Base-by-base conservation (phyloP, 78 protist genomes). In the Emiliania huxleyi region DNA sequence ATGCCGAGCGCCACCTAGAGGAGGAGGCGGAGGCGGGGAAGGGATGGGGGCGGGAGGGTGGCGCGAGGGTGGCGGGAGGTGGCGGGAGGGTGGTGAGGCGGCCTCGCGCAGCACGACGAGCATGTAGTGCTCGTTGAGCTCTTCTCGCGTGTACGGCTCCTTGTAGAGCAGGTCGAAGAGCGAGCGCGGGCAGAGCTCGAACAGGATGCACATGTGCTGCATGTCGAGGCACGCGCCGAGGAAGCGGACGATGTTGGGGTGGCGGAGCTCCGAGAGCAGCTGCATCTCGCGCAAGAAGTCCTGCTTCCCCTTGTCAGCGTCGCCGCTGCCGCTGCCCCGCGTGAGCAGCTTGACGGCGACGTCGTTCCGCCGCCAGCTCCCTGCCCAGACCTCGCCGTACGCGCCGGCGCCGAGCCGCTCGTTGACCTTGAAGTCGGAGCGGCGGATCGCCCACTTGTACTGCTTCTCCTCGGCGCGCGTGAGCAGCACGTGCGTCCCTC, bases 1-100 rank as follows among this genome's bases (percentile, higher is more conserved):
- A 96, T 95, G 49, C 95, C 90, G 33, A 90, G 46, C 12, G 96
- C 96, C 4, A 94, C 88, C 83, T 96, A 95, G 25, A 40, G 52
- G 18, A n/a, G n/a, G n/a, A n/a, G n/a, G n/a, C n/a, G n/a, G n/a
- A n/a, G n/a, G n/a, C n/a, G n/a, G n/a, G n/a, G n/a, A n/a, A n/a
- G n/a, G n/a, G n/a, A n/a, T n/a, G n/a, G n/a, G n/a, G n/a, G 87
- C 84, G n/a, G 92, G 91, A 93, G 19, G 90, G 35, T 69, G 93
- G 42, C 87, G 18, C 43, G 15, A 79, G 87, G 5, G n/a, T n/a
- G n/a, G n/a, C n/a, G n/a, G n/a, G n/a, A n/a, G n/a, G n/a, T n/a
- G n/a, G n/a, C n/a, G n/a, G 42, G 26, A 1, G 40, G 69, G 91
- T 87, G 42, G n/a, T n/a, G n/a, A n/a, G n/a, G n/a, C n/a, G 49